A percentile compares a stretch with the other conserved stretches of the same genome.
These are phyloP conservation scores for Gossypium turneri DNA, from an alignment of 345 rosid genomes.

Conservation along the genomic window DNA sequence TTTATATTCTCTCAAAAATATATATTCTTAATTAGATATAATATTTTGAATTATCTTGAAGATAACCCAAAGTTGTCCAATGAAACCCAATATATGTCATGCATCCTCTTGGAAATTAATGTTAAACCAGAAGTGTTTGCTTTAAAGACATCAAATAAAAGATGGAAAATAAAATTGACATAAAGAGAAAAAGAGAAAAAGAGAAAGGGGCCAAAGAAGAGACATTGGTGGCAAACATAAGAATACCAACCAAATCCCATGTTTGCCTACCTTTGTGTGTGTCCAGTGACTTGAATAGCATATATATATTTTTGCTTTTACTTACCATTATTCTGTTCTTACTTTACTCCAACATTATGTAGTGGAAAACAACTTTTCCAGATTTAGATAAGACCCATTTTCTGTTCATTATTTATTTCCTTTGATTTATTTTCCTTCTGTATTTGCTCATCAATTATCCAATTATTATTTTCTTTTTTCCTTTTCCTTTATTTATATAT, in stretches of 20 bases:
- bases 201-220: conserved; percentile 22
- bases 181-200: not conserved
- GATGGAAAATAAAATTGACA: not conserved
- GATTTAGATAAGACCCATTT: not conserved
- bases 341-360: conserved; percentile 48
- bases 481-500: not conserved
- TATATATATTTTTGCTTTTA: conserved; percentile 30
- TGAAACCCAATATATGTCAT: not conserved
- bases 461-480: not conserved
- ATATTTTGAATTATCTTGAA: not conserved
- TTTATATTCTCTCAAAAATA: too few relatives aligned
- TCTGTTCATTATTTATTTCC: not conserved
- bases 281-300: conserved; percentile 54
- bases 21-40: too few relatives aligned
- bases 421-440: not conserved
- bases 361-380: conserved; percentile 50
- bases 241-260: conserved; percentile 44
- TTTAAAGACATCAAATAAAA: not conserved
- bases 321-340: conserved; percentile 22
- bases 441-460: not conserved
- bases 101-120: conserved; percentile 1
- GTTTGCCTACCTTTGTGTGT: conserved; percentile 48
- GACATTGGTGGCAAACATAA: conserved; percentile 58
- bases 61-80: not conserved
- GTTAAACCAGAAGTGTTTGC: not conserved